Evolutionary conservation across 371 early-diverging fungal genomes (phyloP).

Genomic region (Zychaea mexicana): DNA sequence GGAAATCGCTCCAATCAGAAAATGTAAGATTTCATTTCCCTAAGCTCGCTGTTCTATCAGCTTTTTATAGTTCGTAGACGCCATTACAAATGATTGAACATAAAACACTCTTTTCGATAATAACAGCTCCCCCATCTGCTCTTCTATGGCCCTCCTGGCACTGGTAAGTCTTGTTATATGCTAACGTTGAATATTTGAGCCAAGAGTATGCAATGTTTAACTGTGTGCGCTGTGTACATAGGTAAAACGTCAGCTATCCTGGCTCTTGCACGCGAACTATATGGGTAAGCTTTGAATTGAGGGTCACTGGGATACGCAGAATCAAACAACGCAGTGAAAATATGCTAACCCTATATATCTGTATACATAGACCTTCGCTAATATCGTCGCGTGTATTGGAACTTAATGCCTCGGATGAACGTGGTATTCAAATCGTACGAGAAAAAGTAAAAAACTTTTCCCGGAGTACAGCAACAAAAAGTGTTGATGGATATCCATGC

Average conservation of each 20-base stretch:
- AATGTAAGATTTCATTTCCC: constrained; percentile 69
- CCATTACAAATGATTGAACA: too few relatives aligned
- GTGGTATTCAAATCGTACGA: constrained; percentile 96
- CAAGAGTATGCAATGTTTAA: too few relatives aligned
- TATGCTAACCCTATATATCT: not conserved
- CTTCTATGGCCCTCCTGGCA: constrained; percentile 99
- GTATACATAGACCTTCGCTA: constrained; percentile 65
- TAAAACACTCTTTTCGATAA: too few relatives aligned
- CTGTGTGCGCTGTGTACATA: too few relatives aligned
- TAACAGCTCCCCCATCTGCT: constrained; percentile 93
- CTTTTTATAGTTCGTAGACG: too few relatives aligned
- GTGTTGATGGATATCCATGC: constrained; percentile 51
- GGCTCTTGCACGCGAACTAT: constrained; percentile 69
- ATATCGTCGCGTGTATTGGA: constrained; percentile 88
- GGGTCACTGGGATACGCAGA: too few relatives aligned
- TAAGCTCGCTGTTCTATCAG: too few relatives aligned
- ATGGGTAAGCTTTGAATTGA: constrained; percentile 57
- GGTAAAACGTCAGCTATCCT: constrained; percentile 99
- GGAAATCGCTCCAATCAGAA: constrained; percentile 80
- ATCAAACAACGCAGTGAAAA: too few relatives aligned
- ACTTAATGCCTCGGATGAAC: constrained; percentile 99
- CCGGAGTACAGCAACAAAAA: constrained; percentile 61
- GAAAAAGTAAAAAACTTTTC: constrained; percentile 98
- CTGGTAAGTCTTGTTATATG: too few relatives aligned
- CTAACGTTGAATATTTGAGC: too few relatives aligned